Percentiles rank a stretch among this genome's conserved stretches.
phyloP scores from a whole-genome alignment of 257 asterid genomes.

The Gynochthodes officinalis region DNA sequence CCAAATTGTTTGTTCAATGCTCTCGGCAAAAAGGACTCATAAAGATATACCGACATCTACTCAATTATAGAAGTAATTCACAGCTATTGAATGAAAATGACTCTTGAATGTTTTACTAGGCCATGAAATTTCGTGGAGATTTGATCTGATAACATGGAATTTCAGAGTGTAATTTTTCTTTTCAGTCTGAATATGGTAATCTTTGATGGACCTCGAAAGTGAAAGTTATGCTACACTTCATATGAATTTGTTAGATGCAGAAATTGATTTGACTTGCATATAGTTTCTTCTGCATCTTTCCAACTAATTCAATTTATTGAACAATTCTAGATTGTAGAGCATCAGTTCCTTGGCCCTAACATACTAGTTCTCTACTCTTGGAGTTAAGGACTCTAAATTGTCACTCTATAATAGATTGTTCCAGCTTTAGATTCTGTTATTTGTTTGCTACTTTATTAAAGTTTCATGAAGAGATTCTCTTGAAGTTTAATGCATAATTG shows the following conservation, averaged over 20 bases:
- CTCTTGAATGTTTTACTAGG: neutral
- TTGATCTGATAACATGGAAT: neutral
- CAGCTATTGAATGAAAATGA: neutral
- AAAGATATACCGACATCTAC: conserved; percentile 91
- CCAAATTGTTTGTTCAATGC: conserved; percentile 96
- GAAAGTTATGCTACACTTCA: neutral
- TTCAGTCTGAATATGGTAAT: neutral
- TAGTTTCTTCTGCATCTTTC: neutral
- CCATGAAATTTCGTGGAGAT: conserved; percentile 1
- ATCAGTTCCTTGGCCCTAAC: neutral
- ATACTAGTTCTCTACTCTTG: neutral
- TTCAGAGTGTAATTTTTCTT: neutral
- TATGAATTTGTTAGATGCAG: neutral
- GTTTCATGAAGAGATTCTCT: neutral
- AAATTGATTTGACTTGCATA: neutral
- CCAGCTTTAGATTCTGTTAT: neutral
- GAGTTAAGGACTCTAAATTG: neutral
- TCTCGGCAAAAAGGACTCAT: conserved; percentile 96
- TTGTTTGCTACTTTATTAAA: neutral
- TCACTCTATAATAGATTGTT: neutral
- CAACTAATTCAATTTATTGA: neutral
- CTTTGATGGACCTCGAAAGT: neutral
- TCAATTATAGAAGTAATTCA: conserved; percentile 79
- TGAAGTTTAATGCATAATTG: neutral
- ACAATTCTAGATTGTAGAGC: neutral